phyloP scores from a whole-genome alignment of 2,329 filamentous ascomycete species.

The Fusarium sp. region DNA sequence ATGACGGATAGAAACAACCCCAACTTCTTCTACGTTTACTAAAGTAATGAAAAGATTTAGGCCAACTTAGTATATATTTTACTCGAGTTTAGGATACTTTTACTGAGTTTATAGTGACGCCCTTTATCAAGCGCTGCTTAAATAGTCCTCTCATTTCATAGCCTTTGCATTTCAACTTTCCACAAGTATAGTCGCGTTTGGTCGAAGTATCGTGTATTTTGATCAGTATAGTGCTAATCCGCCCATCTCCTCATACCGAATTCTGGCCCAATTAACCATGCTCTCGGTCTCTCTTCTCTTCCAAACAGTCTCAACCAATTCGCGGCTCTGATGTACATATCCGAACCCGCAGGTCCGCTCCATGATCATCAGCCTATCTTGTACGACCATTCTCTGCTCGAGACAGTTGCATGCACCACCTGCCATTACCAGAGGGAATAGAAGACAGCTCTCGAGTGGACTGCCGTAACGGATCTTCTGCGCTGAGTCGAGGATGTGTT shows the following conservation, averaged over 20 bases:
- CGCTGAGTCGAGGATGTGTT: not conserved
- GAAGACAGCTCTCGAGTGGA: not conserved
- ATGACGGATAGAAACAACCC: conserved; percentile 11
- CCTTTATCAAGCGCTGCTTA: too few species aligned
- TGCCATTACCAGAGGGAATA: conserved; percentile 3
- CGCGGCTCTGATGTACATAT: conserved; percentile 4
- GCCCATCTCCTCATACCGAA: conserved; percentile 11
- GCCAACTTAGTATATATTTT: too few species aligned
- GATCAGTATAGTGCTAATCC: conserved; percentile 2
- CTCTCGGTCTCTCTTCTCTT: conserved; percentile 4
- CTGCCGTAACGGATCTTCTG: conserved; percentile 1
- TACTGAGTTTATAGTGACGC: too few species aligned
- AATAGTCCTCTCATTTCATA: not conserved
- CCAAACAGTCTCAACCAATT: conserved; percentile 12
- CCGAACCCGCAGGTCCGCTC: conserved; percentile 6
- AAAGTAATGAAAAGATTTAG: not conserved
- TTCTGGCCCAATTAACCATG: conserved; percentile 9
- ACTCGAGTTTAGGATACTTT: too few species aligned
- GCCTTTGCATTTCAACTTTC: not conserved
- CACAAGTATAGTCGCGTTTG: too few species aligned
- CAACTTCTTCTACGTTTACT: conserved; percentile 4
- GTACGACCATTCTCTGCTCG: conserved; percentile 1
- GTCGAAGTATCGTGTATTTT: rapidly evolving
- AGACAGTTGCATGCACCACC: not conserved
- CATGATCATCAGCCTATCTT: conserved; percentile 5